Conservation (phyloP, 768 basidiomycete genomes). For the Phanerochaete carnosa region DNA sequence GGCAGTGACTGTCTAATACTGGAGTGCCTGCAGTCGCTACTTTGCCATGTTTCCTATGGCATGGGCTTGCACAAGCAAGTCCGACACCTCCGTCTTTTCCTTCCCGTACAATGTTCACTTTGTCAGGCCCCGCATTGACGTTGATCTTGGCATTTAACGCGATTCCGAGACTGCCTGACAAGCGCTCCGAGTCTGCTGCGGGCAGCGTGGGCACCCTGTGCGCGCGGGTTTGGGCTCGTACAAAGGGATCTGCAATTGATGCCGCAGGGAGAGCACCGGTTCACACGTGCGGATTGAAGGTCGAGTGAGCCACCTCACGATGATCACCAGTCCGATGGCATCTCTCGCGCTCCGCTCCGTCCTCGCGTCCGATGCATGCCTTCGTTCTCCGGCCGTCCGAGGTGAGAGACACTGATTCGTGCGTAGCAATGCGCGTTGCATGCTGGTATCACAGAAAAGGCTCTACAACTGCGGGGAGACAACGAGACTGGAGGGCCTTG, state of each 20-base stretch:
- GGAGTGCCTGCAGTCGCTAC: conserved; percentile 53
- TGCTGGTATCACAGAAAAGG: conserved; percentile 42
- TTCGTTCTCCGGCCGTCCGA: too few relatives aligned
- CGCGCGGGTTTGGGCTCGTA: conserved; percentile 18
- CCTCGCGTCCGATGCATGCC: conserved; percentile 30
- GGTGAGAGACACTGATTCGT: neutral
- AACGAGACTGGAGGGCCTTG: conserved; percentile 54
- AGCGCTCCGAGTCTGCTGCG: conserved; percentile 52
- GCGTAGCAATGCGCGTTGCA: conserved; percentile 38
- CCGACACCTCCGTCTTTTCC: neutral
- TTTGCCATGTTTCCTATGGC: conserved; percentile 65
- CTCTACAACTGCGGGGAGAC: conserved; percentile 55
- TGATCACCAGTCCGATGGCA: conserved; percentile 46
- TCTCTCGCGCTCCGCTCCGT: conserved; percentile 29
- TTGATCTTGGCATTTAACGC: conserved; percentile 63
- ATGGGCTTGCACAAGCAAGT: conserved; percentile 43
- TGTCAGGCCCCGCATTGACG: conserved; percentile 39
- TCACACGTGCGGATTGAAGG: conserved; percentile 62
- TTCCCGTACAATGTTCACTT: neutral
- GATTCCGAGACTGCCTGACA: conserved; percentile 58
- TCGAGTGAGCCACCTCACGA: conserved; percentile 56
- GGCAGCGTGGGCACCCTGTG: conserved; percentile 59
- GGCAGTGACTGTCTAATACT: too few relatives aligned
- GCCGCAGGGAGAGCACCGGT: conserved; percentile 39
- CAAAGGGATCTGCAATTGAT: neutral